Percentiles rank a stretch among this genome's conserved stretches.
These are phyloP conservation scores for Apostasia ramifera DNA, from an alignment of 106 monocot genomes.

Conservation along the genomic window DNA sequence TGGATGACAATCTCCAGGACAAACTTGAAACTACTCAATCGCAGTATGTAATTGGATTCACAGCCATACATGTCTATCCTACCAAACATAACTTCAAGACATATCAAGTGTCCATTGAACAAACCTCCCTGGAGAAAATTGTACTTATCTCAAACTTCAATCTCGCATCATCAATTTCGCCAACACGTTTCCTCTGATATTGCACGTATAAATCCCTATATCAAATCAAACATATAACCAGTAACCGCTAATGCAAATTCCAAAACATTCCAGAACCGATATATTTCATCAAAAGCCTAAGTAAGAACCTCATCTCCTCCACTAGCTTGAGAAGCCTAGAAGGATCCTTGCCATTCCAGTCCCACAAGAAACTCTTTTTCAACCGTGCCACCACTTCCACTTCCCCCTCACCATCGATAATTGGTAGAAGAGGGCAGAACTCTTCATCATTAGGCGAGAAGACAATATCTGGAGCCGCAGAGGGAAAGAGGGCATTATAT, in stretches of 20 bases:
- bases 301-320: slow-evolving; percentile 49
- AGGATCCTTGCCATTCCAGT: slow-evolving; percentile 66
- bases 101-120: background rate
- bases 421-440: slow-evolving; percentile 48
- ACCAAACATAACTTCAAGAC: background rate
- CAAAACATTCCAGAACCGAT: background rate
- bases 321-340: slow-evolving; percentile 45
- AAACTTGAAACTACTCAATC: too few relatives aligned
- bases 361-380: slow-evolving; percentile 33
- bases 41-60: too few relatives aligned
- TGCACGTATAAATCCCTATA: slow-evolving; percentile 53
- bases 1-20: too few relatives aligned
- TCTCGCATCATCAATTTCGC: slow-evolving; percentile 62
- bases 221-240: background rate
- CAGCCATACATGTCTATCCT: background rate
- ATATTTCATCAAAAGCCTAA: background rate
- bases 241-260: background rate
- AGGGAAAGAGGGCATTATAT: slow-evolving; percentile 55
- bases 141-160: slow-evolving; percentile 87
- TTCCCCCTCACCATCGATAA: slow-evolving; percentile 12
- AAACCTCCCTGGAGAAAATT: slow-evolving; percentile 69
- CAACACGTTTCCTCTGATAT: slow-evolving; percentile 68
- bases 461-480: slow-evolving; percentile 61
- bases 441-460: slow-evolving; percentile 62
- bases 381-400: slow-evolving; percentile 9